phyloP scores from a whole-genome alignment of 495 filamentous ascomycete species.

The Pseudoneurospora amorphoporcata region DNA sequence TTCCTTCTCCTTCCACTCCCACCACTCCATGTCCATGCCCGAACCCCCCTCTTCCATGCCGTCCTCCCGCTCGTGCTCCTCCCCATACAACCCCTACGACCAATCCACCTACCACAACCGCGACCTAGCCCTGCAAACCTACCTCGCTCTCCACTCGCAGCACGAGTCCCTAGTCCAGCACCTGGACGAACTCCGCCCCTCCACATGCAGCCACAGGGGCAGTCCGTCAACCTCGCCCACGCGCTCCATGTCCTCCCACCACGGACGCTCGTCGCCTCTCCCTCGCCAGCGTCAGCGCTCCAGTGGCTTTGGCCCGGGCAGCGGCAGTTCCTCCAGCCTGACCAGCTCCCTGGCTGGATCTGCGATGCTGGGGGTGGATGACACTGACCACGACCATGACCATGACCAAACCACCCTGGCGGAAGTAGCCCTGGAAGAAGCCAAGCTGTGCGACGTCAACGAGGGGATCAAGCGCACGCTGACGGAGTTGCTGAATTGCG shows the following conservation, averaged over 20 bases:
- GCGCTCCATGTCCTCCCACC: constrained; percentile 11
- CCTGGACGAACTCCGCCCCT: constrained; percentile 35
- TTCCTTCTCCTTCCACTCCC: neutral
- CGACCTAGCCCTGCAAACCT: constrained; percentile 44
- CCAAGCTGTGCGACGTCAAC: constrained; percentile 48
- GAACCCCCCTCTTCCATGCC: constrained; percentile 8
- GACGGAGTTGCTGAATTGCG: constrained; percentile 57
- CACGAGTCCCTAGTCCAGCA: constrained; percentile 43
- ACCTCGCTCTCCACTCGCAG: constrained; percentile 44
- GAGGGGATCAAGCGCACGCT: constrained; percentile 53
- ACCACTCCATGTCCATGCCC: constrained; percentile 1
- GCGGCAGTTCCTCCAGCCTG: constrained; percentile 21
- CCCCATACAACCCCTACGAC: neutral
- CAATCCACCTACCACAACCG: constrained; percentile 14
- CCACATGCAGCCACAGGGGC: constrained; percentile 2
- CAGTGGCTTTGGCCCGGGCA: constrained; percentile 7
- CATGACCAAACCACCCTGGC: constrained; percentile 26
- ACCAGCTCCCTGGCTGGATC: neutral
- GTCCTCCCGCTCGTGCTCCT: neutral
- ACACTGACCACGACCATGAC: too few species aligned
- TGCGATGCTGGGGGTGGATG: neutral
- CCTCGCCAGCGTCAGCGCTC: constrained; percentile 4
- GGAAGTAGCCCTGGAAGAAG: constrained; percentile 42
- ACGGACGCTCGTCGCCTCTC: constrained; percentile 5
- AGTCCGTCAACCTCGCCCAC: constrained; percentile 31